Evolutionary conservation across 805 yeast genomes (phyloP), one percentile per base, ranked within the genome.

Genomic region (Lipomyces sp.): DNA sequence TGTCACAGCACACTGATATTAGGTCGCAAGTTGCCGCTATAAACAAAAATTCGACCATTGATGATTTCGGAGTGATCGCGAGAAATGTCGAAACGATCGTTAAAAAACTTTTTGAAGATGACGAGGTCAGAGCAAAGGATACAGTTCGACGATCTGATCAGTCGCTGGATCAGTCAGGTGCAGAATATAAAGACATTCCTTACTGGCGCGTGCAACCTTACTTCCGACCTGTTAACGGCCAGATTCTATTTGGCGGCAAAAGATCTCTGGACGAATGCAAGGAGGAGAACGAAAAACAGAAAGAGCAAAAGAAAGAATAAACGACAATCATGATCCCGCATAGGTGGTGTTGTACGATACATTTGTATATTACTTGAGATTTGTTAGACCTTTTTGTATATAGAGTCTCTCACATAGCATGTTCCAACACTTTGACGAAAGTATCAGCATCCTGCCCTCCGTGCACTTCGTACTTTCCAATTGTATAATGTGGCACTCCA

Each of bases 161-260:
- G 0, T 85, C 83, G 5, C 72, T 74, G 48, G 86, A 86, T 71
- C 74, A 78, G 32, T 89, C 96, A 93, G 97, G 96, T 58, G 97
- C 96, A 0, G 73, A 82, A 13, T 94, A 95, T 76, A 86, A 87
- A 76, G 84, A 83, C 3, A 86, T 94, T 15, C 98, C 99, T 1
- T 92, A 89, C 76, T 94, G 98, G 98, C 84, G 98, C 73, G 87
- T 97, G 71, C 99, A 94, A 78, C 99, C 99, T 1, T 90, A 90
- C 76, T 94, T 94, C 82, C 83, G 99, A 73, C 87, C 88, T 2
- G 97, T 94, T 0, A 85, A 91, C 75, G 98, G 98, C 30, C 65
- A 67, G 57, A 59, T 67, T 24, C 55, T 67, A 32, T 59, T 57
- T 33, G 70, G 70, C 15, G 69, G 69, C 10, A 65, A 65, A 29